These are phyloP conservation scores for Phytopythium vexans DNA, from an alignment of 352 stramenopile species.

Conservation along the genomic window DNA sequence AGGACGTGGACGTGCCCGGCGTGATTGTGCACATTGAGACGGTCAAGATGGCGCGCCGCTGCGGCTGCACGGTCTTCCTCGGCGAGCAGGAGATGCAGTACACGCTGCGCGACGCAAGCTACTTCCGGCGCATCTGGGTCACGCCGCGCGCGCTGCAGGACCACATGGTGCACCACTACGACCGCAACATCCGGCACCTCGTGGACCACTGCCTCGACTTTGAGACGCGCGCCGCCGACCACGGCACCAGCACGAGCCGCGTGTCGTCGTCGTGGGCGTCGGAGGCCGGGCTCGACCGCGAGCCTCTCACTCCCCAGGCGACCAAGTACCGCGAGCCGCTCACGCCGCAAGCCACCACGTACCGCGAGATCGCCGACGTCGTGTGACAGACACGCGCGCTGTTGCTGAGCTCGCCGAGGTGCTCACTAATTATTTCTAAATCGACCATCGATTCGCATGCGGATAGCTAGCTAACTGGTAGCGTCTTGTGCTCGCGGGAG, in stretches of 20 bases:
- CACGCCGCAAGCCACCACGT: not conserved
- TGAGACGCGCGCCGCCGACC: slow-evolving; percentile 23
- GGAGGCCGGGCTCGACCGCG: not conserved
- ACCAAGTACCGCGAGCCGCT: slow-evolving; percentile 2
- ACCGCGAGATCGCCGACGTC: not conserved
- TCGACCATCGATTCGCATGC: too few species aligned
- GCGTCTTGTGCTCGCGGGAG: too few species aligned
- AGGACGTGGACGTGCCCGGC: slow-evolving; percentile 68
- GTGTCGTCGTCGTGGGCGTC: not conserved
- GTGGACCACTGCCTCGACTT: slow-evolving; percentile 58
- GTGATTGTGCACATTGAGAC: slow-evolving; percentile 74
- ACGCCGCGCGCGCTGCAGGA: slow-evolving; percentile 58
- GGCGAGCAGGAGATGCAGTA: slow-evolving; percentile 74
- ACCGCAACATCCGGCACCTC: slow-evolving; percentile 62
- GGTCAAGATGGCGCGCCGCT: slow-evolving; percentile 44
- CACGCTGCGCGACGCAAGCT: slow-evolving; percentile 55
- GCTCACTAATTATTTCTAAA: too few species aligned
- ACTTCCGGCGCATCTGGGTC: slow-evolving; percentile 70
- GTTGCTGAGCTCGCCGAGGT: too few species aligned
- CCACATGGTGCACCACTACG: slow-evolving; percentile 84
- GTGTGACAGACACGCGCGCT: not conserved
- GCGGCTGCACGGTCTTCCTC: slow-evolving; percentile 58
- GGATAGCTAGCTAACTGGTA: too few species aligned
- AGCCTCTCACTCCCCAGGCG: not conserved
- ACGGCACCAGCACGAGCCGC: slow-evolving; percentile 16